A percentile compares a stretch with the other conserved stretches of the same genome.
These are phyloP conservation scores for Trichoderma harzianum DNA, from an alignment of 2,329 filamentous ascomycete genomes.

Conservation along the genomic window DNA sequence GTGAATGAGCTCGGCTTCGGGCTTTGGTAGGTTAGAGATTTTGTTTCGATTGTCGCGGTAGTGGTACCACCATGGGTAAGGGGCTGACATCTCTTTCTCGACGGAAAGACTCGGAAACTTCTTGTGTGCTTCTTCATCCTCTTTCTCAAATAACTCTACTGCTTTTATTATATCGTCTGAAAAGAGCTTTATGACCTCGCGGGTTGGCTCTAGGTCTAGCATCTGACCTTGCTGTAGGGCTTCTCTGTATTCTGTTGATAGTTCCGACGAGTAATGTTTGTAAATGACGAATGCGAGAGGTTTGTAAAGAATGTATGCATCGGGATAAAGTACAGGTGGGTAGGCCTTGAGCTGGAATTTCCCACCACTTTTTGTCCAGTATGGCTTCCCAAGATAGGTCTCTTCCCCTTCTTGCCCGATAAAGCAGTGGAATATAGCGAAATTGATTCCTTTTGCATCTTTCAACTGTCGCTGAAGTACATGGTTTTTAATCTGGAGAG, in stretches of 20 bases:
- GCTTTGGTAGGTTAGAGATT: background rate
- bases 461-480: background rate
- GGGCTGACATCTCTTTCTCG: background rate
- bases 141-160: background rate
- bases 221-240: background rate
- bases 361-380: background rate
- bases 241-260: background rate
- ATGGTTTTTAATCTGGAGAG: background rate
- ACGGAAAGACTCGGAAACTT: background rate
- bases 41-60: background rate
- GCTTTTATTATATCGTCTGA: background rate
- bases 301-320: background rate
- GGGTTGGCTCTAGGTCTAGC: background rate
- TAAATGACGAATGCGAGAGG: background rate
- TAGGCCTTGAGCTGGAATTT: background rate
- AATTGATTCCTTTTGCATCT: background rate
- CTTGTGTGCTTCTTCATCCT: background rate
- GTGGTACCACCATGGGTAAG: background rate
- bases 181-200: background rate
- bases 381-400: background rate
- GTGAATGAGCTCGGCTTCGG: background rate
- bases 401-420: background rate
- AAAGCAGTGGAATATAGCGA: background rate
- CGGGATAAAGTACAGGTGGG: background rate
- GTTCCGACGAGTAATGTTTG: background rate